Evolutionary conservation across 2,329 filamentous ascomycete species (phyloP).

Genomic region (Cryphonectria radicalis): DNA sequence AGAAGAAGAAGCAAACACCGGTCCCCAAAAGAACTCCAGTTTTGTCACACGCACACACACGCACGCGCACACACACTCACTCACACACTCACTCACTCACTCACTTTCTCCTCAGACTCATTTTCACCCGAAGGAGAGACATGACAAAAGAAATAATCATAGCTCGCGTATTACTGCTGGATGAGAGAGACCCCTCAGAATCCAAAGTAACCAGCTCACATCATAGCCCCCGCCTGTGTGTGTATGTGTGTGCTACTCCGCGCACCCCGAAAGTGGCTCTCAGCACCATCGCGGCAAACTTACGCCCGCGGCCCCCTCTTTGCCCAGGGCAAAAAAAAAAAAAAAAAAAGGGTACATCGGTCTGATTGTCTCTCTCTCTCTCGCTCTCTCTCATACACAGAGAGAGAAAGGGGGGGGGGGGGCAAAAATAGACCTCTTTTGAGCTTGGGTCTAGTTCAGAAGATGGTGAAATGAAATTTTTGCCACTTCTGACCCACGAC

Average conservation of each 20-base stretch:
- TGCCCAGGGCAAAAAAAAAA: background rate
- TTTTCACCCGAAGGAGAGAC: background rate
- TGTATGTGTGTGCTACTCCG: slow-evolving; percentile 1
- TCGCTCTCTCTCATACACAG: background rate
- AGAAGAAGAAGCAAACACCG: background rate
- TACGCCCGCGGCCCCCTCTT: background rate
- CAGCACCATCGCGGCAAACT: background rate
- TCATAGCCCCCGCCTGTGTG: no score
- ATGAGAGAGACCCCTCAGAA: background rate
- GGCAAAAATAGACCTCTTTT: no score
- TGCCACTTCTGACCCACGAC: background rate
- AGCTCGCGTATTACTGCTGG: background rate
- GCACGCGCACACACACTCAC: background rate
- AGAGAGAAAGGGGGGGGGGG: no score
- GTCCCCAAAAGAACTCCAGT: background rate
- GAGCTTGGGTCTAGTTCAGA: no score
- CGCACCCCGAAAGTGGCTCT: background rate
- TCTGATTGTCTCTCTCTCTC: background rate
- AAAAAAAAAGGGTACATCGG: background rate
- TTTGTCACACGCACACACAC: no score
- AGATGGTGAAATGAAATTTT: background rate
- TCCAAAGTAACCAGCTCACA: background rate
- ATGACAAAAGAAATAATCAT: background rate
- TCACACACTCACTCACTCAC: background rate
- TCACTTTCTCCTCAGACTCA: background rate